A percentile compares a stretch with the other conserved stretches of the same genome.
Evolutionary conservation across 2,329 filamentous ascomycete species (phyloP).

Genomic region (Onygenales sp.): DNA sequence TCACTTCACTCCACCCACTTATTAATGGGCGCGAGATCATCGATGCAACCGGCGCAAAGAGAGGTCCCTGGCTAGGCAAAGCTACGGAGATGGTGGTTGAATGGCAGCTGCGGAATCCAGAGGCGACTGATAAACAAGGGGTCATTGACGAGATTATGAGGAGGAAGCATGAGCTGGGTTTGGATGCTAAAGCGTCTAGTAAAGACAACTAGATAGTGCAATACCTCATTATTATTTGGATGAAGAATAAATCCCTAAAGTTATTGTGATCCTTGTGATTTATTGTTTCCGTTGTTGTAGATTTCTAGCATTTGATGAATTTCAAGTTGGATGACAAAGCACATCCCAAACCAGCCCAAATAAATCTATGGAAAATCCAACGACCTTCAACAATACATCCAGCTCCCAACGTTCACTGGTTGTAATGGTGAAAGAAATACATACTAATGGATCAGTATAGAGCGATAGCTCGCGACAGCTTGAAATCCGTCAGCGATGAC

Average conservation of each 20-base stretch:
- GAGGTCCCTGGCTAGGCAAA: constrained; percentile 71
- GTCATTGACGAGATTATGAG: constrained; percentile 52
- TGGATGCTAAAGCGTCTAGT: constrained; percentile 5
- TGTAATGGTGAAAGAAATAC: neutral
- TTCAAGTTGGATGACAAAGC: neutral
- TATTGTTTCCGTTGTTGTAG: neutral
- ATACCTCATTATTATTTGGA: neutral
- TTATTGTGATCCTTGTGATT: neutral
- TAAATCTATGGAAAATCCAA: neutral
- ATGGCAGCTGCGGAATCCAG: constrained; percentile 81
- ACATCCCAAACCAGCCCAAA: too few relatives aligned
- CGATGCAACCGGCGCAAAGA: constrained; percentile 53
- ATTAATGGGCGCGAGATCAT: constrained; percentile 69
- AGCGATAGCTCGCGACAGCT: constrained; percentile 2
- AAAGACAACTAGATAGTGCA: neutral
- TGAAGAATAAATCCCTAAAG: neutral
- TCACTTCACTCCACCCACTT: constrained; percentile 51
- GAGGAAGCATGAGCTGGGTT: constrained; percentile 43
- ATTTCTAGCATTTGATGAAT: neutral
- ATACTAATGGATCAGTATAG: constrained; percentile 9
- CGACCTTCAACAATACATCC: neutral
- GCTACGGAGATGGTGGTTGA: constrained; percentile 72
- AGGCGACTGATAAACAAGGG: constrained; percentile 47
- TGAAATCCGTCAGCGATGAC: neutral
- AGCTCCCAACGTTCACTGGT: neutral